Evolutionary conservation across 257 asterid genomes (phyloP), one percentile per base, ranked within the genome.

Genomic region (Asclepias syriaca): DNA sequence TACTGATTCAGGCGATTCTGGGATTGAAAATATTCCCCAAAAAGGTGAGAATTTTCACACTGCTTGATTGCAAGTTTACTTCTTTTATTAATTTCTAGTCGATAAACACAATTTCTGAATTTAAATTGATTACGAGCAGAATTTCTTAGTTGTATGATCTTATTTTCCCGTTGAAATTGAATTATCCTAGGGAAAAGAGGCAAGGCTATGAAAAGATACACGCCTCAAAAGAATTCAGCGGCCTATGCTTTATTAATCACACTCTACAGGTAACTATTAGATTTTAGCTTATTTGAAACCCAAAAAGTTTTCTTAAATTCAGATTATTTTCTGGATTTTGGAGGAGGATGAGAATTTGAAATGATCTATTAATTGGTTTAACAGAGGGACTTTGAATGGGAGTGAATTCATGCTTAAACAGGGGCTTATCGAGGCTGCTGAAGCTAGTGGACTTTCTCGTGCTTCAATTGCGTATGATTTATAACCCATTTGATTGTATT

Each of bases 181-280:
- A 66, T 53, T 37, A 60, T 68, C 76, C 10, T 76, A 91, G 99
- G 95, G 65, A 85, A 88, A 19, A 88, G 78, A 63, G 85, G 70
- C 12, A 89, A 84, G 87, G 88, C 83, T 58, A 70, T 80, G 54
- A 90, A 70, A 81, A 86, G 92, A 65, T 95, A 95, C 69, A 46
- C 90, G 82, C 99, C 99, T 27, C 97, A 95, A 82, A 95, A 89
- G 90, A 92, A 88, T 74, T 95, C 99, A 49, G 99, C 86, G 68
- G 84, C 98, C 46, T 95, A 95, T 85, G 97, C 99, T 67, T 75
- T 95, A 72, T 72, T 95, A 73, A 84, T 91, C 74, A 78, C 99
- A 22, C 97, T 95, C 70, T 86, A 88, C 87, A 91, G 96, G 99
- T 88, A 80, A 55, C 46, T 66, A 50, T 60, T 68, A 18, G 51